These are phyloP conservation scores for Kuraishia hungarica DNA, from an alignment of 805 yeast species.

Conservation along the genomic window DNA sequence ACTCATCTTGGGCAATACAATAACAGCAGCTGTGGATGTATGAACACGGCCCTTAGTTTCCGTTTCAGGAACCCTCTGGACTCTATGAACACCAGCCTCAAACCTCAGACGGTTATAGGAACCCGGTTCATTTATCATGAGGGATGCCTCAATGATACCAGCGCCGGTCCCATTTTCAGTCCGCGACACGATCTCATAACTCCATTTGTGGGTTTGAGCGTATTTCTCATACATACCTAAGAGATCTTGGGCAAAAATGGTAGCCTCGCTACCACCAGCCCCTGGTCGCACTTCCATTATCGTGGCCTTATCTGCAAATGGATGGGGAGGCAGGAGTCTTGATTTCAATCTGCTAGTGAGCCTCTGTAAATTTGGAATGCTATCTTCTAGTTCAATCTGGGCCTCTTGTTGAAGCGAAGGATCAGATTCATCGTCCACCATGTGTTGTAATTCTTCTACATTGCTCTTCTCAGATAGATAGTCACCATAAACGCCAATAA, in stretches of 20 bases:
- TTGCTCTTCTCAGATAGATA: conserved; percentile 25
- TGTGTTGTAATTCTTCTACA: conserved; percentile 23
- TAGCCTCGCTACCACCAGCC: conserved; percentile 92
- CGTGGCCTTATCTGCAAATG: conserved; percentile 69
- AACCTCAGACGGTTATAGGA: conserved; percentile 64
- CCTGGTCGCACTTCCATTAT: conserved; percentile 88
- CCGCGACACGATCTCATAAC: conserved; percentile 46
- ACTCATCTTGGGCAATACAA: conserved; percentile 78
- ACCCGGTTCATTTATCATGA: conserved; percentile 67
- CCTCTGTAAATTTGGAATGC: conserved; percentile 33
- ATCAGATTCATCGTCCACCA: conserved; percentile 31
- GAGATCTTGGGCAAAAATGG: conserved; percentile 74
- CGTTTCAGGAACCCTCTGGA: conserved; percentile 88
- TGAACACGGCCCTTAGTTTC: conserved; percentile 92
- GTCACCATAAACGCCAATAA: conserved; percentile 31
- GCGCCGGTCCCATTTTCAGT: conserved; percentile 49
- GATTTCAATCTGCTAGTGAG: conserved; percentile 40
- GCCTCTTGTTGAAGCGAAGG: conserved; percentile 51
- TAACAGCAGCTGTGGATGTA: conserved; percentile 93
- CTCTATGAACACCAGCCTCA: conserved; percentile 96
- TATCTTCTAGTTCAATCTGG: conserved; percentile 39
- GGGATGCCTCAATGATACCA: conserved; percentile 71
- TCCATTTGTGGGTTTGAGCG: conserved; percentile 63
- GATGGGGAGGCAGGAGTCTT: conserved; percentile 66
- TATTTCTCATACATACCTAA: conserved; percentile 74